These are phyloP conservation scores for Phytophthora multivora DNA, from an alignment of 352 stramenopile species.

Conservation along the genomic window DNA sequence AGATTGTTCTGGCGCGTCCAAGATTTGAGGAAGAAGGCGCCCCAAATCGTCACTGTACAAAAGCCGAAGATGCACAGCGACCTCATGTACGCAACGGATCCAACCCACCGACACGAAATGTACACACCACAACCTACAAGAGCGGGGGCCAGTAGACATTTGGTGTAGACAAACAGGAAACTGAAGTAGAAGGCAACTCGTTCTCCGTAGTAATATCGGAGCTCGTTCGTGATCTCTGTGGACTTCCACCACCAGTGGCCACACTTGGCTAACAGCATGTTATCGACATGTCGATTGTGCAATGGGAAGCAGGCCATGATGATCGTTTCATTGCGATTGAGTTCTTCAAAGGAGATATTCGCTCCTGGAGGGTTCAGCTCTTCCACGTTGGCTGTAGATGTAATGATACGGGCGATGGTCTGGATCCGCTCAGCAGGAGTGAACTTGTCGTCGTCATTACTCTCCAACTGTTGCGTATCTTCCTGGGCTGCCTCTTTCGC, in stretches of 20 bases:
- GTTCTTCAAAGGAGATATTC: constrained; percentile 77
- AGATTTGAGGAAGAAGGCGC: constrained; percentile 75
- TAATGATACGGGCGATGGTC: constrained; percentile 88
- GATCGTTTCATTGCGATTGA: constrained; percentile 75
- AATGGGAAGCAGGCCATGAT: constrained; percentile 83
- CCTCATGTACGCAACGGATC: constrained; percentile 79
- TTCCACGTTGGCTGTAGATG: constrained; percentile 68
- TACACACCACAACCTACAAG: constrained; percentile 67
- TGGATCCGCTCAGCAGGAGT: constrained; percentile 84
- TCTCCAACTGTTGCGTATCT: constrained; percentile 26
- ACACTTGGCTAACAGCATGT: constrained; percentile 70
- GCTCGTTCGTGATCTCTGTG: constrained; percentile 84
- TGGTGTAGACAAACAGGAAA: constrained; percentile 87
- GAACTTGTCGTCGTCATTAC: constrained; percentile 71
- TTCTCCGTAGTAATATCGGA: constrained; percentile 86
- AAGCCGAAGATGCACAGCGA: constrained; percentile 83
- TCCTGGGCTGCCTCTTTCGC: constrained; percentile 21
- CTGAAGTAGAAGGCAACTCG: constrained; percentile 88
- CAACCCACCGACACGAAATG: constrained; percentile 70
- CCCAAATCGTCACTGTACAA: constrained; percentile 75
- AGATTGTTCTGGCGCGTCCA: constrained; percentile 82
- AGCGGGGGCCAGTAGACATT: constrained; percentile 71
- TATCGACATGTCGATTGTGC: constrained; percentile 84
- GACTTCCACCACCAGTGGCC: constrained; percentile 77
- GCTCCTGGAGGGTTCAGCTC: constrained; percentile 81